Percentiles rank a stretch among this genome's conserved stretches.
phyloP scores from a whole-genome alignment of 768 basidiomycete genomes.

The Butyriboletus loyo region DNA sequence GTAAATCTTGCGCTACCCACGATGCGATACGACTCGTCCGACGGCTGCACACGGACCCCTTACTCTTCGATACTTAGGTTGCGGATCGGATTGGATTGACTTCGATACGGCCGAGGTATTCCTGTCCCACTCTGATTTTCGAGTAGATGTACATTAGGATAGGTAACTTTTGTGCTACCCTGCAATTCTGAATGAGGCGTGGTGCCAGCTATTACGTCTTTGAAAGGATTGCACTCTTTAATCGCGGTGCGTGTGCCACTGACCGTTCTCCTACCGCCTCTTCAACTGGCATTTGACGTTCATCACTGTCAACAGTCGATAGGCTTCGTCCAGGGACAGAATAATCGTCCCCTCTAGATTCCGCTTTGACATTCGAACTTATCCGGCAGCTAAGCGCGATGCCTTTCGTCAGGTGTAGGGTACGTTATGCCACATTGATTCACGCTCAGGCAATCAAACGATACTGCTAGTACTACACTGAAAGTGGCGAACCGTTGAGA shows the following conservation, averaged over 20 bases:
- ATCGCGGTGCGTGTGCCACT: conserved; percentile 3
- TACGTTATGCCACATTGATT: conserved; percentile 11
- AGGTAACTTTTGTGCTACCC: not conserved
- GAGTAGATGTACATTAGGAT: conserved; percentile 13
- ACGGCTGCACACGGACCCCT: conserved; percentile 20
- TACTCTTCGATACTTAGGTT: conserved; percentile 11
- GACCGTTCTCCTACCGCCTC: no score
- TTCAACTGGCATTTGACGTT: no score
- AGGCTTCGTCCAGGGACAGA: not conserved
- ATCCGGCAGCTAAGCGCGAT: conserved; percentile 11
- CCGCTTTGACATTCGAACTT: not conserved
- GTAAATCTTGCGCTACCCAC: conserved; percentile 17
- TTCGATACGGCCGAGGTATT: not conserved
- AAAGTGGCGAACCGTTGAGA: conserved; percentile 24
- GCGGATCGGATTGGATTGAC: conserved; percentile 6
- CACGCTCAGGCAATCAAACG: conserved; percentile 1
- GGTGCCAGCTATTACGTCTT: not conserved
- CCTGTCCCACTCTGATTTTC: not conserved
- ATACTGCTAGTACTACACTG: conserved; percentile 27
- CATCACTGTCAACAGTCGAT: not conserved
- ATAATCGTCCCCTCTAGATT: not conserved
- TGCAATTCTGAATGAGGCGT: not conserved
- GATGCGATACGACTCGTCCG: conserved; percentile 28
- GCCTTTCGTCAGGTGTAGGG: conserved; percentile 24
- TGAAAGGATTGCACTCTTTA: not conserved